phyloP scores from a whole-genome alignment of 176 grass and related monocot species.

The Metroxylon sagu region DNA sequence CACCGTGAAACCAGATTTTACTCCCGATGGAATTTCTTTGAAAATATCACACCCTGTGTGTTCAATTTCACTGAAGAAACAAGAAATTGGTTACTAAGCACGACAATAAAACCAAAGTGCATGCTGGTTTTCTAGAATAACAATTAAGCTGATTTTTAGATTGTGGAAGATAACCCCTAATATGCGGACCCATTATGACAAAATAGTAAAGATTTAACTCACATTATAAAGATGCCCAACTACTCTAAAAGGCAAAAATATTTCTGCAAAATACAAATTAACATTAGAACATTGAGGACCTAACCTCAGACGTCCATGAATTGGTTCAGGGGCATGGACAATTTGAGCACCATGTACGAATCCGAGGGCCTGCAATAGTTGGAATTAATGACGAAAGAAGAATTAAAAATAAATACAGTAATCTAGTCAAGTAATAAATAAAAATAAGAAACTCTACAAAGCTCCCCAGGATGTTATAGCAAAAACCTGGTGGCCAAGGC shows the following conservation, averaged over 20 bases:
- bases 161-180: too few species aligned
- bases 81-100: neutral
- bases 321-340: conserved; percentile 69
- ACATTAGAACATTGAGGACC: neutral
- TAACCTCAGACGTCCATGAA: conserved; percentile 86
- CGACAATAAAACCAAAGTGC: too few species aligned
- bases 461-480: too few species aligned
- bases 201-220: too few species aligned
- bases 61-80: conserved; percentile 66
- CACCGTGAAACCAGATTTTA: conserved; percentile 88
- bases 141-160: too few species aligned
- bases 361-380: conserved; percentile 58
- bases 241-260: too few species aligned
- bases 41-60: conserved; percentile 64
- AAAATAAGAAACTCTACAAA: too few species aligned
- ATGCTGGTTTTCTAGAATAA: too few species aligned
- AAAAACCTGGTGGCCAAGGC: conserved; percentile 88
- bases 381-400: neutral
- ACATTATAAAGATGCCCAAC: too few species aligned
- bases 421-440: too few species aligned
- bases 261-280: neutral
- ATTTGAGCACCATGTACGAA: conserved; percentile 85
- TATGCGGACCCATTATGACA: too few species aligned
- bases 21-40: conserved; percentile 65
- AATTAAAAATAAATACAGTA: neutral